Base-by-base conservation (phyloP, 2,329 filamentous ascomycete species). In the Neopestalotiopsis sp. region DNA sequence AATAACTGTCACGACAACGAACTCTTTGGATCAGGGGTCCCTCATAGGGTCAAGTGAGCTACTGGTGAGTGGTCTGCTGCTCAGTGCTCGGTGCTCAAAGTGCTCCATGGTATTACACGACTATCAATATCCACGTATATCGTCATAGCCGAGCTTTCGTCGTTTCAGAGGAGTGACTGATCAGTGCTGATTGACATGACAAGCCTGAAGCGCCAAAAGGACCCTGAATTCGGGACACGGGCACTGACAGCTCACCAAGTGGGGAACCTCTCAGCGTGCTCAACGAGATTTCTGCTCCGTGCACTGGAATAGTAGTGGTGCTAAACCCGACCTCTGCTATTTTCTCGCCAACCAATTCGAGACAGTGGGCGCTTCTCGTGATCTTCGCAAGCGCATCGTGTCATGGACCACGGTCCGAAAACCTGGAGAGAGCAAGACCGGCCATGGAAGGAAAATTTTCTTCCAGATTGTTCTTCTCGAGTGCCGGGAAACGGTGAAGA, bases 171-270 rank as follows among this genome's bases (percentile, higher is more conserved):
- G 20, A 52, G 14, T 52, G 45, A 52, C 17, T 17, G 45, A 28
- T 28, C 24, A 28, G 24, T 28, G 24, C 24, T 28, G 24, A 52
- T 52, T 52, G 45, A 52, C 45, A 38, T 60, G 57, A 60, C 57
- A 38, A 28, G 24, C 24, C 45, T 65, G 38, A 14, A 34, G 32
- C 60, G 38, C 34, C 60, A 45, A 65, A 62, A 62, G 34, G 64
- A 66, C 64, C 64, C 64, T 66, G 64, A 57, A 66, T 66, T 45
- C 49, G 64, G 32, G 24, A 66, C 20, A 66, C 13, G 38, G 62
- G 62, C 40, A 38, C 62, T 66, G 64, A 32, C 64, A 66, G 64
- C 42, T n/a, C 49, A 32, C 64, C 49, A 57, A 57, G 64, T 66
- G 64, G 64, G 64, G 30, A 28, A 45, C 13, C n/a, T 24, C 52